These are phyloP conservation scores for Hsuehochloa calcarea DNA, from an alignment of 176 grass and related monocot species.

Conservation along the genomic window DNA sequence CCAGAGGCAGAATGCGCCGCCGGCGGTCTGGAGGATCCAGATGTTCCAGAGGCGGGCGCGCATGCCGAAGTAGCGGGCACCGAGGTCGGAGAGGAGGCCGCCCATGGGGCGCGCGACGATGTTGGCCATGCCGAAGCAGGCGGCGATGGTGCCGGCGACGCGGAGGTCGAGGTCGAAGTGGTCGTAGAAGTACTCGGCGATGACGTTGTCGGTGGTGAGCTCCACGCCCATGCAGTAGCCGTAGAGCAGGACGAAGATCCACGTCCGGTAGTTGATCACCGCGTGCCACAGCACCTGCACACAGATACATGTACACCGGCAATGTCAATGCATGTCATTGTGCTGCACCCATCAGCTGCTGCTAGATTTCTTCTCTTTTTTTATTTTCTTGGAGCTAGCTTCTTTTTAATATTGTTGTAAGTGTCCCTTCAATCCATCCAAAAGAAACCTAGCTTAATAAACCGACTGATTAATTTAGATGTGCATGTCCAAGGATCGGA, in stretches of 20 bases:
- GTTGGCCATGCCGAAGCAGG: slow-evolving; percentile 94
- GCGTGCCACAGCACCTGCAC: slow-evolving; percentile 51
- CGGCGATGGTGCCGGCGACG: slow-evolving; percentile 67
- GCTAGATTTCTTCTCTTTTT: too few relatives aligned
- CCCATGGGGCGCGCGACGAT: slow-evolving; percentile 60
- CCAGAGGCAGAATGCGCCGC: slow-evolving; percentile 74
- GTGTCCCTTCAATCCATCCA: too few relatives aligned
- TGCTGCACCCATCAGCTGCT: too few relatives aligned
- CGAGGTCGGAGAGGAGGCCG: slow-evolving; percentile 60
- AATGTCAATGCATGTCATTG: too few relatives aligned
- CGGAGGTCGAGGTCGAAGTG: slow-evolving; percentile 75
- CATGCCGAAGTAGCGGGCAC: slow-evolving; percentile 61
- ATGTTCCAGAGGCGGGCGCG: slow-evolving; percentile 83
- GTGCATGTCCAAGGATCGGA: too few relatives aligned
- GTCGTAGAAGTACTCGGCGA: slow-evolving; percentile 84
- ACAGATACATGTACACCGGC: too few relatives aligned
- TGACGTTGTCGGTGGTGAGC: slow-evolving; percentile 91
- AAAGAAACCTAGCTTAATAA: too few relatives aligned
- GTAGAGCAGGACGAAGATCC: slow-evolving; percentile 88
- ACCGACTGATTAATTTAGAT: too few relatives aligned
- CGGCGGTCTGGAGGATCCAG: slow-evolving; percentile 86
- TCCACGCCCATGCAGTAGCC: slow-evolving; percentile 93
- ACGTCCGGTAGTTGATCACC: slow-evolving; percentile 74
- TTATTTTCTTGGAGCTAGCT: too few relatives aligned
- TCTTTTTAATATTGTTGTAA: too few relatives aligned